Conservation (phyloP, 495 filamentous ascomycete genomes). For the Sporormia fimetaria region DNA sequence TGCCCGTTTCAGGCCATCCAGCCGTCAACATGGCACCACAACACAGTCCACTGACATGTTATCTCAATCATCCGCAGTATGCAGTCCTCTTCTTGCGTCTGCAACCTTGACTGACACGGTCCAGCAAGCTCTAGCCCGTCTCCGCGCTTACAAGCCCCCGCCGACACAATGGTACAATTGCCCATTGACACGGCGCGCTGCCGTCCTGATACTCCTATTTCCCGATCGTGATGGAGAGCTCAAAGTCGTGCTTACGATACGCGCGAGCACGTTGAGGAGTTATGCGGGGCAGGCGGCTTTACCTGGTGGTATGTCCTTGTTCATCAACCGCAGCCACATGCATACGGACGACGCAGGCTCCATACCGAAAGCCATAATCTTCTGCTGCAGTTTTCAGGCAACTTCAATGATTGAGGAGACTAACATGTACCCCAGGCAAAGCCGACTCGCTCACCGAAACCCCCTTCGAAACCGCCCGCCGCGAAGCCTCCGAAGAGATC, state of each 20-base stretch:
- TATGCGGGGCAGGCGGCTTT: constrained; percentile 75
- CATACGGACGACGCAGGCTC: no score
- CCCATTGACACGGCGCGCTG: constrained; percentile 61
- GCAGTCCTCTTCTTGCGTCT: background rate
- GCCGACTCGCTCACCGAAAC: constrained; percentile 40
- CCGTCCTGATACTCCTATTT: constrained; percentile 76
- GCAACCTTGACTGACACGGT: background rate
- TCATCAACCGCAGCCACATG: no score
- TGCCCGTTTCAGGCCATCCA: background rate
- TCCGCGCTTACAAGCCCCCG: constrained; percentile 57
- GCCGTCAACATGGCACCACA: background rate
- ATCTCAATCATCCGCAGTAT: constrained; percentile 16
- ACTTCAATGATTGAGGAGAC: no score
- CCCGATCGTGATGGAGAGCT: constrained; percentile 67
- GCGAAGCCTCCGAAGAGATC: constrained; percentile 86
- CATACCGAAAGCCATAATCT: no score
- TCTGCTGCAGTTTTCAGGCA: no score
- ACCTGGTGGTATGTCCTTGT: constrained; percentile 53
- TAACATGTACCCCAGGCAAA: no score
- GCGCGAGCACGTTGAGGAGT: constrained; percentile 59
- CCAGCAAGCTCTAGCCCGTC: constrained; percentile 52
- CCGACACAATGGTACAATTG: constrained; percentile 50
- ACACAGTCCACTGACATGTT: constrained; percentile 8
- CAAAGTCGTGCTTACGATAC: constrained; percentile 74
- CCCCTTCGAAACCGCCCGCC: constrained; percentile 63